These are phyloP conservation scores for Xylaria flabelliformis DNA, from an alignment of 495 filamentous ascomycete genomes.

Conservation along the genomic window DNA sequence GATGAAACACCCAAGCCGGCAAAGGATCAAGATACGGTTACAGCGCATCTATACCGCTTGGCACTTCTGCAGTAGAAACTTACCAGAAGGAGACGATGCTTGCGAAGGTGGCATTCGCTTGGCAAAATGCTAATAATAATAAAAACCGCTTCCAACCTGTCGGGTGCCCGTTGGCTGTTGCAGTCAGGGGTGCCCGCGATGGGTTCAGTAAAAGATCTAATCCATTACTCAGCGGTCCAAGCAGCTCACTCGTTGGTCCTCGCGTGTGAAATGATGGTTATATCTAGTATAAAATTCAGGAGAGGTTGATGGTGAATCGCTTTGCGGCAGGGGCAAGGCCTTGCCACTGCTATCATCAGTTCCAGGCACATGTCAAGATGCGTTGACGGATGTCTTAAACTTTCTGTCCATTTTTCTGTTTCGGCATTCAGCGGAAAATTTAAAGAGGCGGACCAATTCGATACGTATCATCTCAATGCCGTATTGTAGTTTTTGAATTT, in stretches of 20 bases:
- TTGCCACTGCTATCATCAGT: background rate
- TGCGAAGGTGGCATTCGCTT: slow-evolving; percentile 18
- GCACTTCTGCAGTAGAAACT: slow-evolving; percentile 3
- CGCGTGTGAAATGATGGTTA: background rate
- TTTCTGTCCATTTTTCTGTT: background rate
- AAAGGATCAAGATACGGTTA: slow-evolving; percentile 6
- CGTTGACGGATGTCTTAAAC: background rate
- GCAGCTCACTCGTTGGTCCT: background rate
- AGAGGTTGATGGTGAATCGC: background rate
- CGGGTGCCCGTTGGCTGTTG: slow-evolving; percentile 14
- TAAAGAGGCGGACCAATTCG: background rate
- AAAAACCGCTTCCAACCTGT: slow-evolving; percentile 23
- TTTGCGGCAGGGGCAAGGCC: background rate
- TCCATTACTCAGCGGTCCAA: background rate
- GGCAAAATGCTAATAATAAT: slow-evolving; percentile 18
- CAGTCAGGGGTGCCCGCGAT: background rate
- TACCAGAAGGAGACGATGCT: slow-evolving; percentile 19
- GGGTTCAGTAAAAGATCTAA: background rate
- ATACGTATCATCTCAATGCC: background rate
- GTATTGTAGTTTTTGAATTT: background rate
- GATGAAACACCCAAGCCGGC: slow-evolving; percentile 18
- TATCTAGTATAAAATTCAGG: background rate
- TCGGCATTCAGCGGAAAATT: background rate
- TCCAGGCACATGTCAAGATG: background rate
- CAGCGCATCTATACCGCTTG: background rate